phyloP scores from a whole-genome alignment of 148 eudicot species.

The Rhododendron williamsianum region DNA sequence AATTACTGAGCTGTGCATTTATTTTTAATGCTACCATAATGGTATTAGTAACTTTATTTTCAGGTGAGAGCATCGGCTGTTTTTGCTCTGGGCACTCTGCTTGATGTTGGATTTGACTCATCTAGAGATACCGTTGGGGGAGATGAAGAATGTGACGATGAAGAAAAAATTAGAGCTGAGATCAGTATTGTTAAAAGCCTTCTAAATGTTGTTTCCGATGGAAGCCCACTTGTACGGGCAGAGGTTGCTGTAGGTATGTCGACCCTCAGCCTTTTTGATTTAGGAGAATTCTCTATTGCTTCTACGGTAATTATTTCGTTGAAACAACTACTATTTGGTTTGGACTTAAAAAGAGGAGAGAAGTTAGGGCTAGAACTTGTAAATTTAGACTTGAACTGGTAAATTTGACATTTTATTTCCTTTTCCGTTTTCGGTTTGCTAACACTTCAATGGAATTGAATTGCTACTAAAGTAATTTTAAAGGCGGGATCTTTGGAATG shows the following conservation, averaged over 20 bases:
- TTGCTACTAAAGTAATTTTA: not conserved
- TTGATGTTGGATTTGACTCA: conserved; percentile 81
- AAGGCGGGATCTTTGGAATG: not conserved
- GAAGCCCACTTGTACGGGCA: conserved; percentile 90
- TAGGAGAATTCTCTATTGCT: not conserved
- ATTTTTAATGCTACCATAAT: not conserved
- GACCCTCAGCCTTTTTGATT: not conserved
- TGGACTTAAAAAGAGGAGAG: not conserved
- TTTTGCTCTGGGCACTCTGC: conserved; percentile 83
- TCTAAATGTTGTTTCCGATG: conserved; percentile 79
- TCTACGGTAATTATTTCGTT: not conserved
- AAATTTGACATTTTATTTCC: not conserved
- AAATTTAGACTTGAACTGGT: not conserved
- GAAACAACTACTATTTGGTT: not conserved
- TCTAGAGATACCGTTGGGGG: conserved; percentile 54
- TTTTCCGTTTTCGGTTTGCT: not conserved
- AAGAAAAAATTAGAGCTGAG: conserved; percentile 77
- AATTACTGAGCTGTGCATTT: not conserved
- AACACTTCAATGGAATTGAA: not conserved
- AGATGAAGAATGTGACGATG: conserved; percentile 82
- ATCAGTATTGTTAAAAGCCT: conserved; percentile 69
- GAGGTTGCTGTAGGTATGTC: conserved; percentile 93
- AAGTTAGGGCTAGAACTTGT: not conserved
- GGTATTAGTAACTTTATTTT: conserved; percentile 1
- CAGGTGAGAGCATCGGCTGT: conserved; percentile 96